Evolutionary conservation across 805 yeast species (phyloP), one percentile per base, ranked within the genome.

Genomic region (Pichia scutulata): DNA sequence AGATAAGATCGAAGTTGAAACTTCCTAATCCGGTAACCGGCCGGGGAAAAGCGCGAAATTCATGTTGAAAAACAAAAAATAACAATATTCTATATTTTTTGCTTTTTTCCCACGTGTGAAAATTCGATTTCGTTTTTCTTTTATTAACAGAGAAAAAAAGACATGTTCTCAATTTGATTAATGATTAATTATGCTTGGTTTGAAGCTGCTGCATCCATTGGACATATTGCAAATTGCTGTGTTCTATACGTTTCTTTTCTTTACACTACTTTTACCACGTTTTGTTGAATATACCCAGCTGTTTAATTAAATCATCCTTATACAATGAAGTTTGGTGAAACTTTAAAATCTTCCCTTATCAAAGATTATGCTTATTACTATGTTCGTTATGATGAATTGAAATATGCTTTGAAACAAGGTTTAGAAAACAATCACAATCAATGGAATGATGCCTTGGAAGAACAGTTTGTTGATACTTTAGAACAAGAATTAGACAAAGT

Each of bases 271-370:
- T 13, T 28, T 10, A 7, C 7, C 14, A 13, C n/a, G 2, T 12
- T 13, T 28, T 28, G 7, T 13, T 28, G 7, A 3, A 12, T 28
- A 28, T 28, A 28, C 33, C 33, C 33, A 10, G 3, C 6, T 28
- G 33, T 12, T 28, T 28, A 18, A 39, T 10, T 25, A 23, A 36
- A 39, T 4, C 37, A 16, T 8, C 5, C 18, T 7, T 16, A 13
- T 23, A 36, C 6, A 16, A 93, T 93, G 97, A 92, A 90, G 77
- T 93, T 93, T 62, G 99, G 99, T 30, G 96, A 90, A 67, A 95
- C 89, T 62, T 77, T 92, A 60, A 82, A 88, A 65, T 83, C 86
- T 58, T 86, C 96, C 49, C 81, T 92, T 55, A 90, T 90, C 68
- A 85, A 87, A 67, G 93, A 89, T 68, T 90, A 90, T 70, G 80